These are phyloP conservation scores for Pestalotiopsis sp. DNA, from an alignment of 2,329 filamentous ascomycete genomes.

Conservation along the genomic window DNA sequence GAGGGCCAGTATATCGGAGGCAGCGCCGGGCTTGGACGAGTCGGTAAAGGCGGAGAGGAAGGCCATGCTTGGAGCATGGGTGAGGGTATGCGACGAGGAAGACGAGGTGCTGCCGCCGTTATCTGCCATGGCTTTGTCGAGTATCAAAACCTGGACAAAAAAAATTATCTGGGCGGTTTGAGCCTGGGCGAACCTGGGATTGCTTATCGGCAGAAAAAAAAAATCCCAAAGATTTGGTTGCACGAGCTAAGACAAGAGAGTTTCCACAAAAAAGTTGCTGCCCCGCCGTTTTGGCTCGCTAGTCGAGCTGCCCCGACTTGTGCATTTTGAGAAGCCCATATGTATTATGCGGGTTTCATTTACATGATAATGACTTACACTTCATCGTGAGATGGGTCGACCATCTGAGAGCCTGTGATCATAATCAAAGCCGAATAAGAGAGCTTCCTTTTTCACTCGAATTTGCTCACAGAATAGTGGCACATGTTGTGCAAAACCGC, in stretches of 20 bases:
- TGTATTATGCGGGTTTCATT: not conserved
- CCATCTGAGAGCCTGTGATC: too few species aligned
- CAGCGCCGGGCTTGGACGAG: conserved; percentile 30
- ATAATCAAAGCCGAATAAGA: too few species aligned
- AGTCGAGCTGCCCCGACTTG: not conserved
- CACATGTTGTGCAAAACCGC: too few species aligned
- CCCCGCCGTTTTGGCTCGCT: not conserved
- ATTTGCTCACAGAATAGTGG: too few species aligned
- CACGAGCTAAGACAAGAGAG: not conserved
- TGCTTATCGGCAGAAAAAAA: not conserved
- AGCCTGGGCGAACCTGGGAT: not conserved
- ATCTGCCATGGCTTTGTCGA: conserved; percentile 34
- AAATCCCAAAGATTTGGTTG: not conserved
- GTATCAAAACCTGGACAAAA: not conserved
- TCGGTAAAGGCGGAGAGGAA: conserved; percentile 39
- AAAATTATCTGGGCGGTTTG: not conserved
- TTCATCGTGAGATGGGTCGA: not conserved
- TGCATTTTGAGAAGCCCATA: not conserved
- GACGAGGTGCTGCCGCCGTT: conserved; percentile 57
- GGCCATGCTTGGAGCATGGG: conserved; percentile 48
- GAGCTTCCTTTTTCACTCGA: too few species aligned
- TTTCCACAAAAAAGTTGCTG: not conserved
- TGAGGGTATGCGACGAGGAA: conserved; percentile 67
- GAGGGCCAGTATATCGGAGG: conserved; percentile 50
- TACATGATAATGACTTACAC: not conserved